Evolutionary conservation across 73 alveolate species (phyloP).

Genomic region (Uronychia binucleata): DNA sequence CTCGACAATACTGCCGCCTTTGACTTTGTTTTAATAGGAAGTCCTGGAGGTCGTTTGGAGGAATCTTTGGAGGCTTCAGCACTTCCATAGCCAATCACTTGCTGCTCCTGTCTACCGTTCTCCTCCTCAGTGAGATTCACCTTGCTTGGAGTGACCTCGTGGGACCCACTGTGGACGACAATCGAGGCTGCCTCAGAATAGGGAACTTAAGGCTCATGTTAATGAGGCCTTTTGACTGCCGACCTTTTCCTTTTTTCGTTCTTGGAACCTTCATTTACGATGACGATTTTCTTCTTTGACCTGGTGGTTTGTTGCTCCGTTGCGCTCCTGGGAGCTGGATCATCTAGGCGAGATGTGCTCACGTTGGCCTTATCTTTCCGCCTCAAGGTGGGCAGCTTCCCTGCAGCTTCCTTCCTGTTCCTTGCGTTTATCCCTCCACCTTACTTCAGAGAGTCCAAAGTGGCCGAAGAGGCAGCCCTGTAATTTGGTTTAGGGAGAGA

Average conservation of each 20-base stretch:
- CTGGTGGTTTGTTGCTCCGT: neutral
- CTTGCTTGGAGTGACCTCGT: too few relatives aligned
- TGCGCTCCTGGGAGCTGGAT: neutral
- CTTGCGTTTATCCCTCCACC: neutral
- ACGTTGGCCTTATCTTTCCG: neutral
- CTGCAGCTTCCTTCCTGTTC: neutral
- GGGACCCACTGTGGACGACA: too few relatives aligned
- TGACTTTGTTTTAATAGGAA: too few relatives aligned
- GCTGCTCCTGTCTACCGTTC: too few relatives aligned
- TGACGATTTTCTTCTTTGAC: neutral
- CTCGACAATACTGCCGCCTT: neutral
- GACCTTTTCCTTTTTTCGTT: neutral
- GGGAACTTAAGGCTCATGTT: too few relatives aligned
- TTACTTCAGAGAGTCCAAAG: neutral
- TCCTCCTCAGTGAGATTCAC: too few relatives aligned
- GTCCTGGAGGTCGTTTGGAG: neutral
- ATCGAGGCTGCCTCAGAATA: too few relatives aligned
- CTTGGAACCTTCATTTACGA: neutral
- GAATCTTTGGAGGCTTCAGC: too few relatives aligned
- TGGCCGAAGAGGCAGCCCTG: neutral
- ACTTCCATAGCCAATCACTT: too few relatives aligned
- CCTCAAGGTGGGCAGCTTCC: neutral
- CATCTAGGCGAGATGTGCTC: too few relatives aligned
- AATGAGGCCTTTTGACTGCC: too few relatives aligned
- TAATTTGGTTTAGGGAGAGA: slow-evolving; percentile 24